Conservation (phyloP, 106 monocot genomes). For the Cymbidium sinense region DNA sequence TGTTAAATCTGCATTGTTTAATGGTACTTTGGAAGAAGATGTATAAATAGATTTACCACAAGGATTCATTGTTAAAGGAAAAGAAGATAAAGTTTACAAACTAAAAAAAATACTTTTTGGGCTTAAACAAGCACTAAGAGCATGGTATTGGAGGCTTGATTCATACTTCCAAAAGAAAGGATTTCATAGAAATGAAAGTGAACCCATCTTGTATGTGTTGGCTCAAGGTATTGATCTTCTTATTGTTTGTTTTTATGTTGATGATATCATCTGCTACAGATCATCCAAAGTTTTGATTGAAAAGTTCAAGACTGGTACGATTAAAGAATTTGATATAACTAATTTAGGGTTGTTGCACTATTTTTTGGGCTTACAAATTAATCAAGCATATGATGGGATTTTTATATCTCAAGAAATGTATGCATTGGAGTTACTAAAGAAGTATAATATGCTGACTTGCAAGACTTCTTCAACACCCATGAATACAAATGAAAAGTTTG, state of each 20-base stretch:
- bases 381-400: too few relatives aligned
- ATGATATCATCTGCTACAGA: too few relatives aligned
- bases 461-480: too few relatives aligned
- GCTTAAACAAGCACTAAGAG: slow-evolving; percentile 2
- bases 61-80: not conserved
- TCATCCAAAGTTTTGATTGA: not conserved
- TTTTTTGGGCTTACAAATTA: not conserved
- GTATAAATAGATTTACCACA: slow-evolving; percentile 2
- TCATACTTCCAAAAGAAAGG: not conserved
- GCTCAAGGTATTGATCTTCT: not conserved
- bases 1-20: slow-evolving; percentile 5
- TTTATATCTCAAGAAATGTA: too few relatives aligned
- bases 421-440: too few relatives aligned
- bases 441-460: too few relatives aligned
- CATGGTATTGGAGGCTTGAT: not conserved
- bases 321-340: not conserved
- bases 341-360: too few relatives aligned
- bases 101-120: slow-evolving; percentile 3
- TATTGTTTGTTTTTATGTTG: not conserved
- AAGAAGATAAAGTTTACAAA: slow-evolving; percentile 2
- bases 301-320: not conserved
- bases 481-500: too few relatives aligned
- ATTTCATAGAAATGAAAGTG: slow-evolving; percentile 7
- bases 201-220: slow-evolving; percentile 3
- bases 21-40: not conserved